Evolutionary conservation across 2,329 filamentous ascomycete species (phyloP).

Genomic region (Sporothrix inflata): DNA sequence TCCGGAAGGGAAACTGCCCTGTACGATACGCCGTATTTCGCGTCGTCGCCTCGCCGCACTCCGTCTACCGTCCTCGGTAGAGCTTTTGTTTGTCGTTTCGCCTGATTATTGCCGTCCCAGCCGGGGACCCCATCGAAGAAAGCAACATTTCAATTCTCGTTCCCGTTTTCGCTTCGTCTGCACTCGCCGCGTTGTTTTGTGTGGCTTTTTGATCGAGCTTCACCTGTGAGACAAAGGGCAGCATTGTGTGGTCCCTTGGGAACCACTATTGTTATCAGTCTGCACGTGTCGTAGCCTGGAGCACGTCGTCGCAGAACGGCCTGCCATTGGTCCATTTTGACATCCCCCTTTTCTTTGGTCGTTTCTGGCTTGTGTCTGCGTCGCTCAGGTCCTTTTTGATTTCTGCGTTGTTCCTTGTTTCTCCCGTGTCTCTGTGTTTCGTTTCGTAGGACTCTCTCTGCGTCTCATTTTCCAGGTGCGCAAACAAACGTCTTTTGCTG

Average conservation of each 20-base stretch:
- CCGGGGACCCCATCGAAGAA: not conserved
- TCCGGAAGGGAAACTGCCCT: no score
- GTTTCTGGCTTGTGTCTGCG: not conserved
- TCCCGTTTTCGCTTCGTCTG: not conserved
- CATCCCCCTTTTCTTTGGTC: not conserved
- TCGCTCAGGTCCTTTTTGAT: not conserved
- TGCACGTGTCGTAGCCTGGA: conserved; percentile 20
- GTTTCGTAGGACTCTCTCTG: not conserved
- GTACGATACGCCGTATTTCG: not conserved
- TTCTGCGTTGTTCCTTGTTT: not conserved
- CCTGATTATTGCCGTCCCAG: not conserved
- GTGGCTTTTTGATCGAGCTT: not conserved
- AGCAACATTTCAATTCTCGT: not conserved
- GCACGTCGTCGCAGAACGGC: conserved; percentile 20
- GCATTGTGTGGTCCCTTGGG: not conserved
- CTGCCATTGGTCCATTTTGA: conserved; percentile 5
- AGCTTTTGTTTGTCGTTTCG: not conserved
- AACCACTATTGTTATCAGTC: not conserved
- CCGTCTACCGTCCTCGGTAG: not conserved
- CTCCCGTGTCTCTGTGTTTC: not conserved
- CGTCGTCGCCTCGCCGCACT: not conserved
- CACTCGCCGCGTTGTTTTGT: not conserved
- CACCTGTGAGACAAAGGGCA: no score
- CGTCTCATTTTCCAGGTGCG: not conserved
- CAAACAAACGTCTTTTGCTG: not conserved